phyloP scores from a whole-genome alignment of 352 stramenopile species.

The Globisporangium echinulatum region DNA sequence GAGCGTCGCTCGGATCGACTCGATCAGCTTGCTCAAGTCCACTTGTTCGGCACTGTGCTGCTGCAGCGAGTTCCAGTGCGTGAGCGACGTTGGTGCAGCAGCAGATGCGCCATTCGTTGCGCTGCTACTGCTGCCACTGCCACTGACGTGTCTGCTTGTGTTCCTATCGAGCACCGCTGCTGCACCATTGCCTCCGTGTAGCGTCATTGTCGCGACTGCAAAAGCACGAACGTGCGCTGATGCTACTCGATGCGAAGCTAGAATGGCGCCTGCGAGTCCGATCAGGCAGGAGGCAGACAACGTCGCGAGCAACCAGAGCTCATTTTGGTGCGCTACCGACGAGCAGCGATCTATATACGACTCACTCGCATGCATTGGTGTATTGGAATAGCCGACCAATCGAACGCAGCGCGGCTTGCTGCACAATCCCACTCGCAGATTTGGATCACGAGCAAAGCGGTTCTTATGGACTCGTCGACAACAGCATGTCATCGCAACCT shows the following conservation, averaged over 20 bases:
- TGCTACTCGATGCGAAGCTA: background rate
- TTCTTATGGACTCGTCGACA: no score
- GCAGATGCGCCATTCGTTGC: background rate
- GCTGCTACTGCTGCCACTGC: background rate
- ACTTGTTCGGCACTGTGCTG: constrained; percentile 60
- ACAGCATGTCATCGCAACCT: no score
- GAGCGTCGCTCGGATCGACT: constrained; percentile 29
- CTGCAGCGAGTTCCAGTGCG: constrained; percentile 63
- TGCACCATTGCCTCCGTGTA: background rate
- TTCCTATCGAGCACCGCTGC: background rate
- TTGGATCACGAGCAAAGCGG: no score
- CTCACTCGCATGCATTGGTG: no score
- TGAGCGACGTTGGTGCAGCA: constrained; percentile 38
- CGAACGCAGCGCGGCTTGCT: no score
- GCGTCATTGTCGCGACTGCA: background rate
- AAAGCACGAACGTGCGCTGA: background rate
- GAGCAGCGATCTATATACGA: no score
- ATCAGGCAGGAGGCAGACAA: no score
- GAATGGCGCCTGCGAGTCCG: background rate
- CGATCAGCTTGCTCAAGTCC: constrained; percentile 39
- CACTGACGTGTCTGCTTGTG: background rate
- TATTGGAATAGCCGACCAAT: no score
- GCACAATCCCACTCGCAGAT: no score
- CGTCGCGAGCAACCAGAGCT: no score
- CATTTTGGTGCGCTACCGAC: no score